Conservation (phyloP, 2,329 filamentous ascomycete genomes). For the Fusarium longipes region DNA sequence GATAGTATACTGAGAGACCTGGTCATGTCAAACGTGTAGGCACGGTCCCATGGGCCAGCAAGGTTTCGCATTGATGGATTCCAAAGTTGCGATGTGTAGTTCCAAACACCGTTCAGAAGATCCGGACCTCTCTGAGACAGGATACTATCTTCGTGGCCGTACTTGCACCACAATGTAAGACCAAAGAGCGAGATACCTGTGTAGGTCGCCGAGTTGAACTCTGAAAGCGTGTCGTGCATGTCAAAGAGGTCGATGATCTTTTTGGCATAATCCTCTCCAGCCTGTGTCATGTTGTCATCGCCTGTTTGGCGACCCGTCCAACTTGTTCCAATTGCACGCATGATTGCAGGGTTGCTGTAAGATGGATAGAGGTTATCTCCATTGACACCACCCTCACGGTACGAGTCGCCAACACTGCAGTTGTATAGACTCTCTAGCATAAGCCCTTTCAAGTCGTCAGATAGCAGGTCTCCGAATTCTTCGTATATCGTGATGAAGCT, state of each 20-base stretch:
- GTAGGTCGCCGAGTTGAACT: constrained; percentile 71
- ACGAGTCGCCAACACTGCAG: constrained; percentile 21
- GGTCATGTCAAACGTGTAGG: constrained; percentile 71
- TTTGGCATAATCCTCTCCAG: constrained; percentile 66
- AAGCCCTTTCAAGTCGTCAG: constrained; percentile 2
- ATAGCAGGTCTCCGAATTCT: constrained; percentile 11
- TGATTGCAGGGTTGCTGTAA: constrained; percentile 68
- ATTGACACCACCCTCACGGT: constrained; percentile 66
- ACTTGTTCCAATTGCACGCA: constrained; percentile 67
- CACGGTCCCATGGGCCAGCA: constrained; percentile 70
- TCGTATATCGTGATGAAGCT: constrained; percentile 30
- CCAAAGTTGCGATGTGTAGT: constrained; percentile 62
- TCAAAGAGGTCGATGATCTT: constrained; percentile 67
- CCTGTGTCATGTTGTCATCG: constrained; percentile 66
- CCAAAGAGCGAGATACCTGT: constrained; percentile 69
- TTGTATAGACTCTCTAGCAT: constrained; percentile 20
- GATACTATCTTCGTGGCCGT: constrained; percentile 51
- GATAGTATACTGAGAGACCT: constrained; percentile 54
- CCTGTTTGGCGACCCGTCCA: constrained; percentile 65
- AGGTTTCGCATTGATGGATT: constrained; percentile 68
- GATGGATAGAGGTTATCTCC: constrained; percentile 70
- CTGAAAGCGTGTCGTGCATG: constrained; percentile 64
- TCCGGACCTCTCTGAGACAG: constrained; percentile 58
- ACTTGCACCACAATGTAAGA: constrained; percentile 66
- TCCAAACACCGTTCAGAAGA: constrained; percentile 65